Evolutionary conservation across 169 alveolate species (phyloP), one percentile per base, ranked within the genome.

Genomic region (Cryptosporidium baileyi): DNA sequence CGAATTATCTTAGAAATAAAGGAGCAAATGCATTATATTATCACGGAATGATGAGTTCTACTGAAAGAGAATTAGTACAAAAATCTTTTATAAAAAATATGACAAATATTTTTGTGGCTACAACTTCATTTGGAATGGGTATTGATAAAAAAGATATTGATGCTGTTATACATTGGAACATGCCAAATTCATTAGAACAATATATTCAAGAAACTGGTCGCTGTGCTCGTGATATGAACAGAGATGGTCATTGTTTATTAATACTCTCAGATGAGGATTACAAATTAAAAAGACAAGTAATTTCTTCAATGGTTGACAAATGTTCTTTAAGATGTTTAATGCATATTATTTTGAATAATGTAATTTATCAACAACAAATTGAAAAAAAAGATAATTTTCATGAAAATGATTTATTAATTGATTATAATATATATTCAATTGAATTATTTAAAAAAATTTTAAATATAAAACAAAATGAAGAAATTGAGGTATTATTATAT

Each of bases 71-170:
- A 26, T 67, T 81, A 49, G 90, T 93, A 51, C 90, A 93, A 47
- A 80, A 90, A 17, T 63, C 91, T 17, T 93, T 92, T 89, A 91
- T 89, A 32, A 80, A 67, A n/a, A 90, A 91, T 30, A 43, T 82
- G 82, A 80, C 92, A 7, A 63, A 91, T 38, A 92, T 94, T 34
- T 89, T 95, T 24, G 96, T 94, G 9, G 96, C 97, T 49, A 95
- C 98, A 24, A 92, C 93, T 30, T 96, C 97, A 3, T 95, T 95
- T 82, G 95, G 96, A 13, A 95, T 95, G 98, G 98, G 98, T 47
- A 95, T 95, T 38, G 96, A 95, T 89, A 95, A 95, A 65, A 79
- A 92, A 9, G 96, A 95, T 80, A 93, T 95, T 28, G 89, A 95
- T 61, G 92, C 94, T 22, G 97, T 95, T 11, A 92, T 95, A 67